A percentile compares a stretch with the other conserved stretches of the same genome.
Evolutionary conservation across 2,329 filamentous ascomycete genomes (phyloP).

Genomic region (Onygenales sp.): DNA sequence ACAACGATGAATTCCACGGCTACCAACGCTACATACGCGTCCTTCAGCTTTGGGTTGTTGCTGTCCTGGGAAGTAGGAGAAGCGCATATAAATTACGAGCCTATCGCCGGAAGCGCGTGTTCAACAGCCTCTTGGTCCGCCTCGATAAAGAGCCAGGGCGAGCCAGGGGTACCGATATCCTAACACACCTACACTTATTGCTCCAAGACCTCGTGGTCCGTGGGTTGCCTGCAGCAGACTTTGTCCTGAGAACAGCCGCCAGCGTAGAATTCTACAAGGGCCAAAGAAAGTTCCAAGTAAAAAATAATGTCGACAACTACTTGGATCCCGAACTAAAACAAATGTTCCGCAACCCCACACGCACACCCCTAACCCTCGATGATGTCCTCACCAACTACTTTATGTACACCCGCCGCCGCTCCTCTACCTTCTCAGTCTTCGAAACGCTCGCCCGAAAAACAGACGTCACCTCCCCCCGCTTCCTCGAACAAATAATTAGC

Average conservation of each 20-base stretch:
- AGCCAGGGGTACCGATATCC: background rate
- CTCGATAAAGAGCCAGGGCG: background rate
- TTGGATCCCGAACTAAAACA: background rate
- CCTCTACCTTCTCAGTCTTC: slow-evolving; percentile 14
- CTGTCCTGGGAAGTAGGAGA: background rate
- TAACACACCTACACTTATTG: background rate
- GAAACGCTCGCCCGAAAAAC: slow-evolving; percentile 22
- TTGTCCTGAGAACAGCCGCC: background rate
- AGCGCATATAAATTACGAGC: background rate
- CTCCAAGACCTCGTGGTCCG: background rate
- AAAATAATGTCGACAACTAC: background rate
- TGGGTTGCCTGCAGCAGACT: background rate
- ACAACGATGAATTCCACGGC: background rate
- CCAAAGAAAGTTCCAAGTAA: background rate
- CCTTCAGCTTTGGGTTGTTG: background rate
- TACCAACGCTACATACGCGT: background rate
- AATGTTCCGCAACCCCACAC: background rate
- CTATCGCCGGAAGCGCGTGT: background rate
- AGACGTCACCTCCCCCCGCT: slow-evolving; percentile 25
- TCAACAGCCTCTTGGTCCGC: background rate
- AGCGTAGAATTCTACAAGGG: background rate
- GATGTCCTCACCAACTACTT: slow-evolving; percentile 1
- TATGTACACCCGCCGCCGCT: background rate
- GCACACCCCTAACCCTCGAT: background rate
- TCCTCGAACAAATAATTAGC: slow-evolving; percentile 21